phyloP scores from a whole-genome alignment of 1,284 basidiomycete genomes.

The Takashimella koratensis region DNA sequence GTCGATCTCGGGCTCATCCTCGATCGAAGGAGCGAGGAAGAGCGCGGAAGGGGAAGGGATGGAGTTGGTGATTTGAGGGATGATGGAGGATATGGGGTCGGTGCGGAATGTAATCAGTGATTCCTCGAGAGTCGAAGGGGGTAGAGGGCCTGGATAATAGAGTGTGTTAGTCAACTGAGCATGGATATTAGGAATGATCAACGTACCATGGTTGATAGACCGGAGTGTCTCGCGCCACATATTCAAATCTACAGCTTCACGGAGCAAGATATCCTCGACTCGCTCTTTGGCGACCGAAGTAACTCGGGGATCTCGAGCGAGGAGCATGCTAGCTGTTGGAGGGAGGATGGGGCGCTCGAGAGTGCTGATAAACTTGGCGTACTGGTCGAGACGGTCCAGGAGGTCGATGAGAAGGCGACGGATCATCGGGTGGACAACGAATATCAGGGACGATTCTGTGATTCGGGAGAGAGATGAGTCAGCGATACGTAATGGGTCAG shows the following conservation, averaged over 20 bases:
- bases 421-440: slow-evolving; percentile 27
- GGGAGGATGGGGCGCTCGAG: slow-evolving; percentile 34
- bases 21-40: slow-evolving; percentile 14
- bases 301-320: slow-evolving; percentile 22
- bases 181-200: neutral
- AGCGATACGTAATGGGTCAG: neutral
- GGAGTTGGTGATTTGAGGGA: slow-evolving; percentile 8
- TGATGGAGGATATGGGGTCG: slow-evolving; percentile 8
- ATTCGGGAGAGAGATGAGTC: neutral
- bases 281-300: slow-evolving; percentile 30
- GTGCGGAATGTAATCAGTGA: slow-evolving; percentile 16
- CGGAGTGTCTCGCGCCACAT: slow-evolving; percentile 33
- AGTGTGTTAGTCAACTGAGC: slow-evolving; percentile 8
- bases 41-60: slow-evolving; percentile 27
- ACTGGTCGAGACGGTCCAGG: slow-evolving; percentile 25
- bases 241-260: slow-evolving; percentile 29
- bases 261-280: slow-evolving; percentile 19
- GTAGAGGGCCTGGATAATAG: slow-evolving; percentile 3
- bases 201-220: slow-evolving; percentile 6
- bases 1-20: slow-evolving; percentile 15
- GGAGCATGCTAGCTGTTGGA: slow-evolving; percentile 17
- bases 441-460: slow-evolving; percentile 17
- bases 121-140: neutral
- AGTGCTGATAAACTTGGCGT: slow-evolving; percentile 20
- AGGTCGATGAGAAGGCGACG: slow-evolving; percentile 21